These are phyloP conservation scores for Lotus japonicus DNA, from an alignment of 306 rosid genomes.

Conservation along the genomic window DNA sequence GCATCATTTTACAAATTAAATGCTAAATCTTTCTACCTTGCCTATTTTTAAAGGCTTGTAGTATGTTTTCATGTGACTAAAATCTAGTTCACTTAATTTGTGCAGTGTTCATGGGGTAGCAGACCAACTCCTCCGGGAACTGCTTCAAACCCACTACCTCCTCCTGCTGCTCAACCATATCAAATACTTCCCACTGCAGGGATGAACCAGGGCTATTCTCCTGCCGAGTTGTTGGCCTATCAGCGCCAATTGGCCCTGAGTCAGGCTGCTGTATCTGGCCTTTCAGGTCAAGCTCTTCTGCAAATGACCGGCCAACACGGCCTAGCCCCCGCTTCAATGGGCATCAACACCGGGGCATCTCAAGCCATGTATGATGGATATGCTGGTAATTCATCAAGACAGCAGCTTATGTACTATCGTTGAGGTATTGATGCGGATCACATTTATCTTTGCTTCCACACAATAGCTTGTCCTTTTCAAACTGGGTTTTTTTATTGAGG, in stretches of 20 bases:
- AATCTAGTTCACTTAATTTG: not conserved
- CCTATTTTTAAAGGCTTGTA: not conserved
- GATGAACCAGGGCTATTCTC: slow-evolving; percentile 67
- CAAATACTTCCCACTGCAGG: slow-evolving; percentile 57
- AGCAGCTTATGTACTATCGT: slow-evolving; percentile 73
- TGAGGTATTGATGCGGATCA: slow-evolving; percentile 25
- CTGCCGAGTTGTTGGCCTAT: slow-evolving; percentile 66
- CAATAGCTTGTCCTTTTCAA: slow-evolving; percentile 14
- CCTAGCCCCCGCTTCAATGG: slow-evolving; percentile 55
- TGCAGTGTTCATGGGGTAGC: slow-evolving; percentile 66
- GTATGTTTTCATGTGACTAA: too few relatives aligned
- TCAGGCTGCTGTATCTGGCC: slow-evolving; percentile 65
- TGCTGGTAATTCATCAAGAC: slow-evolving; percentile 53
- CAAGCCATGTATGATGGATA: slow-evolving; percentile 72
- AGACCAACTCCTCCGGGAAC: slow-evolving; percentile 65
- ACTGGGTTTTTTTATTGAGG: slow-evolving; percentile 21
- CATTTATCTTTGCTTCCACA: slow-evolving; percentile 25
- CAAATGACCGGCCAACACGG: slow-evolving; percentile 57
- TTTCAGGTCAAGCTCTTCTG: slow-evolving; percentile 56
- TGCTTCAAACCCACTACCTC: slow-evolving; percentile 43
- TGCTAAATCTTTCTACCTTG: not conserved
- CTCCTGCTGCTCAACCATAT: slow-evolving; percentile 60
- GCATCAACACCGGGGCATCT: slow-evolving; percentile 48
- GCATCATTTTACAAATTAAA: too few relatives aligned
- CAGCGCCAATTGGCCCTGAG: slow-evolving; percentile 71